phyloP scores from a whole-genome alignment of 208 protist species.

The Trypanosoma conorhini region DNA sequence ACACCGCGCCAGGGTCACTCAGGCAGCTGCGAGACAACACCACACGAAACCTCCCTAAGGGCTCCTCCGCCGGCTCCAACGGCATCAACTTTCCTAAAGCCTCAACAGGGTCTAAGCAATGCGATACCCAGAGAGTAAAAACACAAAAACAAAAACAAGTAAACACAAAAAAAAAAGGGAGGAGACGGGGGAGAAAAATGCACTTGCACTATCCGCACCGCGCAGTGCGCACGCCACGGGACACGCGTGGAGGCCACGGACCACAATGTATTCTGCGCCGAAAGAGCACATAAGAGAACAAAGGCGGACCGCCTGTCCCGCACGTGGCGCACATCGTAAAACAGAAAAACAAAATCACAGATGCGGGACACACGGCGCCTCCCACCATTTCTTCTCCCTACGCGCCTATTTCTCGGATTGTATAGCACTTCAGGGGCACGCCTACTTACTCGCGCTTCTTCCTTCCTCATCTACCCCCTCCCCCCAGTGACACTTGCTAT shows the following conservation, averaged over 20 bases:
- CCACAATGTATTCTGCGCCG: neutral
- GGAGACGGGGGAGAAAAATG: neutral
- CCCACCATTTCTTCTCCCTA: neutral
- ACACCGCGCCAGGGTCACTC: neutral
- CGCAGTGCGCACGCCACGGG: neutral
- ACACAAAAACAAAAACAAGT: slow-evolving; percentile 3
- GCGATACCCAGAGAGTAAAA: neutral
- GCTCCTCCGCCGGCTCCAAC: neutral
- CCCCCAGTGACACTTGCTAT: neutral
- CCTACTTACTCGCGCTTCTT: neutral
- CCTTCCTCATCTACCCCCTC: neutral
- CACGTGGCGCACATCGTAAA: neutral
- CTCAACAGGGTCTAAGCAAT: neutral
- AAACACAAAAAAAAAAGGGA: neutral
- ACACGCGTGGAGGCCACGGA: neutral
- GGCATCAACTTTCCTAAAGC: neutral
- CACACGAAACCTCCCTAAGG: slow-evolving; percentile 26
- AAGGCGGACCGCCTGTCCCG: neutral
- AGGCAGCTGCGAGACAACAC: neutral
- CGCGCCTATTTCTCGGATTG: neutral
- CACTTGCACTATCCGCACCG: neutral
- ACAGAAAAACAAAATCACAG: neutral
- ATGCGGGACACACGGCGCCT: neutral
- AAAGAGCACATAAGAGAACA: neutral
- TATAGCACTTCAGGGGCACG: neutral